Evolutionary conservation across 83 land plant species (phyloP).

Genomic region (Isoetes engelmannii): DNA sequence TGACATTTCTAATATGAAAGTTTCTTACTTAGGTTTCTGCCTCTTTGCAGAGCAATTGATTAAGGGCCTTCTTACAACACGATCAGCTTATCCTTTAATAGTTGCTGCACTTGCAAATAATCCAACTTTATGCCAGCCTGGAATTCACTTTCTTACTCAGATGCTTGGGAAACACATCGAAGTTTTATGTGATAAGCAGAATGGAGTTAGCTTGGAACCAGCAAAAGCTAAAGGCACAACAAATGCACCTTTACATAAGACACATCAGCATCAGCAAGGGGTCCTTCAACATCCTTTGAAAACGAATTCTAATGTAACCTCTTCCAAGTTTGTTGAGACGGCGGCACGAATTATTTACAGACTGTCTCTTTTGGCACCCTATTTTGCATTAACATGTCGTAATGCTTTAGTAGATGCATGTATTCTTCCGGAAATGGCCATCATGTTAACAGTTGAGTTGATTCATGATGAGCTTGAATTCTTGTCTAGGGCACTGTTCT

Average conservation of each 20-base stretch:
- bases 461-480: slow-evolving; percentile 42
- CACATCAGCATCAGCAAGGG: neutral
- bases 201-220: neutral
- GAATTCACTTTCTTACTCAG: slow-evolving; percentile 21
- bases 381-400: slow-evolving; percentile 33
- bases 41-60: slow-evolving; percentile 30
- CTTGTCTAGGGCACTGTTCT: slow-evolving; percentile 30
- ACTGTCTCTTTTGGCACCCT: slow-evolving; percentile 32
- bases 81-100: slow-evolving; percentile 24
- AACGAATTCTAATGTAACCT: neutral
- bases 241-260: slow-evolving; percentile 5
- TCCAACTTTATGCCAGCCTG: slow-evolving; percentile 19
- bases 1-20: neutral
- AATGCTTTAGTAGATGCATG: slow-evolving; percentile 31
- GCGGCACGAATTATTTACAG: slow-evolving; percentile 17
- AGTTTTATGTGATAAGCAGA: neutral
- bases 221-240: slow-evolving; percentile 13
- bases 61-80: slow-evolving; percentile 36
- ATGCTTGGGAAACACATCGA: slow-evolving; percentile 1
- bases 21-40: neutral
- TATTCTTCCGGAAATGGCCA: slow-evolving; percentile 32
- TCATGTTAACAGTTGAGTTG: slow-evolving; percentile 37
- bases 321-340: slow-evolving; percentile 9
- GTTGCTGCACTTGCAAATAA: slow-evolving; percentile 31
- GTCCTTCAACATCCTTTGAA: slow-evolving; percentile 5